Percentiles rank a stretch among this genome's conserved stretches.
Evolutionary conservation across 768 basidiomycete genomes (phyloP).

Genomic region (Nevesoporus exiguus): DNA sequence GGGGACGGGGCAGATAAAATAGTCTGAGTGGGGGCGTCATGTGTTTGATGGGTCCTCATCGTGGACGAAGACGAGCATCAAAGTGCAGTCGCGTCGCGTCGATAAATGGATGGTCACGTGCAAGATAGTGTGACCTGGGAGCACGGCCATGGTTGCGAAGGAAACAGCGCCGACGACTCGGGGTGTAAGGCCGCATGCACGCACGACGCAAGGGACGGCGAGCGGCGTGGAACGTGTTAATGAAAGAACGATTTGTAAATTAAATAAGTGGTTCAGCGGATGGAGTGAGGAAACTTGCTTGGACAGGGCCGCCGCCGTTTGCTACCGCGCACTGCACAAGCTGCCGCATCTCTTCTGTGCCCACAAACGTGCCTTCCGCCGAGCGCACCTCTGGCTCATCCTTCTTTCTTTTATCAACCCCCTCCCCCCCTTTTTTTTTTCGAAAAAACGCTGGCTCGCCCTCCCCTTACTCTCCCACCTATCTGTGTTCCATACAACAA

Average conservation of each 20-base stretch:
- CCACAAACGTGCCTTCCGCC: constrained; percentile 12
- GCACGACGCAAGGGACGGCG: constrained; percentile 10
- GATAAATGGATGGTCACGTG: constrained; percentile 12
- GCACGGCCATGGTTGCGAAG: constrained; percentile 14
- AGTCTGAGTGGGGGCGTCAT: constrained; percentile 29
- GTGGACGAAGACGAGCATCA: constrained; percentile 6
- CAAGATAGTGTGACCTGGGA: not conserved
- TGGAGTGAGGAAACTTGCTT: not conserved
- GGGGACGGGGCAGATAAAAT: constrained; percentile 25
- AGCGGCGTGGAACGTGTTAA: constrained; percentile 7
- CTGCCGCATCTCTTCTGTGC: constrained; percentile 14
- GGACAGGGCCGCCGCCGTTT: constrained; percentile 2
- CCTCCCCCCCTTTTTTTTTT: constrained; percentile 6
- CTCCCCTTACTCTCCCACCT: constrained; percentile 3
- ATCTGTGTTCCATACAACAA: constrained; percentile 11
- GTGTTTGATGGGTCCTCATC: constrained; percentile 17
- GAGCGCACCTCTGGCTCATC: not conserved
- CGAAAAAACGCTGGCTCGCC: constrained; percentile 28
- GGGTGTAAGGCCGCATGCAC: constrained; percentile 5
- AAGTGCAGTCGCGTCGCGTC: constrained; percentile 8
- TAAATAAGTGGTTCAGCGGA: not conserved
- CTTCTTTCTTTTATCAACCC: constrained; percentile 9
- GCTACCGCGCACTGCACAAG: constrained; percentile 8
- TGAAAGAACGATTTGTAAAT: constrained; percentile 1
- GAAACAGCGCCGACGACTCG: not conserved